Percentiles rank a stretch among this genome's conserved stretches.
phyloP scores from a whole-genome alignment of 2,329 filamentous ascomycete species.

The Paramyrothecium sp. region DNA sequence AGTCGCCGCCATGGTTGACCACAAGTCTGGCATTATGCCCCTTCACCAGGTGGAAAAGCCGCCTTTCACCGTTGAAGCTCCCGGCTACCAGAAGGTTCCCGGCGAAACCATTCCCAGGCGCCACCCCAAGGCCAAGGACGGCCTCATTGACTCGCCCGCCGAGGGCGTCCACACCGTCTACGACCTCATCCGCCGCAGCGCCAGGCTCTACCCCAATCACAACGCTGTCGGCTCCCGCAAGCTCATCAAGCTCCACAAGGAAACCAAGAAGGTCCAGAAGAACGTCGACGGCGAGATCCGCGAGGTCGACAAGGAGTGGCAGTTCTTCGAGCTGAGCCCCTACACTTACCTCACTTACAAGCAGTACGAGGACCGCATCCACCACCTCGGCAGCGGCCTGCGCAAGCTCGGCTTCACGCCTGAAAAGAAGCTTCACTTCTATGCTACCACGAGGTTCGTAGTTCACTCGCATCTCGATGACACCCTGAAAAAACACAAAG shows the following conservation, averaged over 20 bases:
- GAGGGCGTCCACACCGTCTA: constrained; percentile 74
- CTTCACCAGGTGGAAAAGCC: constrained; percentile 63
- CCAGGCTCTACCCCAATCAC: constrained; percentile 60
- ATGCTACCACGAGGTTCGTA: constrained; percentile 74
- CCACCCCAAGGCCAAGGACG: constrained; percentile 69
- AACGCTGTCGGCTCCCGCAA: constrained; percentile 69
- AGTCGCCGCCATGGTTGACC: constrained; percentile 23
- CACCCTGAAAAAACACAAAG: not conserved
- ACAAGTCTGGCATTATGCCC: constrained; percentile 45
- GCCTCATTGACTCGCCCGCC: constrained; percentile 63
- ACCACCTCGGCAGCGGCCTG: constrained; percentile 71
- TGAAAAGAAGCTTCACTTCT: constrained; percentile 73
- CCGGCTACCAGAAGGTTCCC: constrained; percentile 64
- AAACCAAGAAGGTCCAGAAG: constrained; percentile 89
- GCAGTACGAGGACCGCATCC: constrained; percentile 71
- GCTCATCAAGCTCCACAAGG: constrained; percentile 74
- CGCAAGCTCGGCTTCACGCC: constrained; percentile 70
- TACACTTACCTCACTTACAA: constrained; percentile 77
- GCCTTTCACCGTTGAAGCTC: constrained; percentile 72
- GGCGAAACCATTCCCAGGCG: constrained; percentile 85
- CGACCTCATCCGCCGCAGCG: constrained; percentile 72
- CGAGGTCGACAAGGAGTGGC: constrained; percentile 88
- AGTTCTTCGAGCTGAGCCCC: constrained; percentile 78
- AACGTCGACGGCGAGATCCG: constrained; percentile 75
- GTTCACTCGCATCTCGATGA: not conserved